Conservation (phyloP, 768 basidiomycete genomes). For the Mycena vulgaris region DNA sequence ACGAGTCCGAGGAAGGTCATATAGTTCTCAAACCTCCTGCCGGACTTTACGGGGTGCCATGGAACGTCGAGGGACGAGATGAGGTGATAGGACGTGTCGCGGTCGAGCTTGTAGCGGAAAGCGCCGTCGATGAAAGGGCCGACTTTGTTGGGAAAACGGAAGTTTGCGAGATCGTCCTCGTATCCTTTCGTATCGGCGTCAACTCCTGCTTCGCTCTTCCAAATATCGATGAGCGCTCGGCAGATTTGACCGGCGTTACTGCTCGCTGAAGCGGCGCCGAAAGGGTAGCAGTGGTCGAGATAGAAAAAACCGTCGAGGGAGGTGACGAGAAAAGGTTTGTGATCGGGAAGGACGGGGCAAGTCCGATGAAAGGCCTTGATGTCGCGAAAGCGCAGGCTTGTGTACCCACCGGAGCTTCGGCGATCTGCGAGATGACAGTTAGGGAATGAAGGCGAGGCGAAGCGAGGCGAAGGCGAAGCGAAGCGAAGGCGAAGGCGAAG, state of each 20-base stretch:
- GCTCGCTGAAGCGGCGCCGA: constrained; percentile 43
- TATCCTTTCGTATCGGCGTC: not conserved
- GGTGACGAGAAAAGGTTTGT: too few relatives aligned
- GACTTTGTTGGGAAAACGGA: not conserved
- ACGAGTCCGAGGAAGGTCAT: not conserved
- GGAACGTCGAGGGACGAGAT: not conserved
- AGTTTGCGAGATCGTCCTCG: constrained; percentile 3
- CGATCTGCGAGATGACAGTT: constrained; percentile 36
- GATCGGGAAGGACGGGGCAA: too few relatives aligned
- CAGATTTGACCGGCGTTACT: constrained; percentile 46
- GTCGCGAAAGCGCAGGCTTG: constrained; percentile 49
- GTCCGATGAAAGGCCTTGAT: too few relatives aligned
- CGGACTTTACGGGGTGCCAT: constrained; percentile 10
- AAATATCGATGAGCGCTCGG: constrained; percentile 45
- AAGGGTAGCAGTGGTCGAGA: constrained; percentile 40
- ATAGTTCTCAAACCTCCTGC: not conserved
- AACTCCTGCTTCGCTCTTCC: constrained; percentile 1
- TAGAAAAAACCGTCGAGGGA: too few relatives aligned
- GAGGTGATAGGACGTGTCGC: not conserved
- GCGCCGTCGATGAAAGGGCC: not conserved
- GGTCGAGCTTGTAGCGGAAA: not conserved
- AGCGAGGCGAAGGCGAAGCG: too few relatives aligned
- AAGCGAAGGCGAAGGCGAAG: not conserved
- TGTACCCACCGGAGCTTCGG: constrained; percentile 46
- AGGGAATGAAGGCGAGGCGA: not conserved